Base-by-base conservation (phyloP, 148 eudicot species). In the Chenopodium berlandieri region DNA sequence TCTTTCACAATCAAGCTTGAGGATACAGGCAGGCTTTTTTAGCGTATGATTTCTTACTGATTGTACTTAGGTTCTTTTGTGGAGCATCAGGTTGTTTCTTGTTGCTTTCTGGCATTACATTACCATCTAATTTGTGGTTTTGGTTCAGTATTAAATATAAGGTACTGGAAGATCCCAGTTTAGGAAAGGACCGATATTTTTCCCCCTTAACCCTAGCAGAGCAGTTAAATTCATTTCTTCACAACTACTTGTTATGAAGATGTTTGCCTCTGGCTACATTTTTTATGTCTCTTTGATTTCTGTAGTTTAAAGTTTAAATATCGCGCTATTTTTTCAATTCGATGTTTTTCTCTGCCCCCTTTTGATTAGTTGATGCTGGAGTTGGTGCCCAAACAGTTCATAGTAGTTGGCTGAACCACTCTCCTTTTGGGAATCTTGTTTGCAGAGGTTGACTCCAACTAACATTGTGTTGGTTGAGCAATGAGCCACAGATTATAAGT, bases 131-230 rank as follows among this genome's bases (percentile, higher is more conserved):
- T 85, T 83, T 56, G 81, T 56, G 88, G 80, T 84, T 86, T 86
- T 89, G 87, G 81, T 89, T 90, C 86, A 80, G 82, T 86, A 82
- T 80, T 84, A 78, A 84, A 73, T 73, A 75, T 86, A 85, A 89
- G 83, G 85, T 83, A 78, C 82, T 86, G 76, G 83, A 78, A 34
- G 83, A 83, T 81, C 86, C 86, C 82, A 82, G 69, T 85, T 83
- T 81, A 83, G 85, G 83, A 81, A 79, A 67, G 65, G 60, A 72
- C 54, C 64, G 20, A 48, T 46, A 48, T 37, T 22, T 22, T 27
- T 50, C 19, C 77, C 12, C 77, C 77, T 78, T 75, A n/a, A 44
- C 19, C 79, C 52, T 85, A 75, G 80, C 62, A 75, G 47, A 37
- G 77, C 85, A 75, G 76, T 74, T 75, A 68, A 73, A 75, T 78